phyloP scores from a whole-genome alignment of 2,329 filamentous ascomycete species.

The Alternaria sp. region DNA sequence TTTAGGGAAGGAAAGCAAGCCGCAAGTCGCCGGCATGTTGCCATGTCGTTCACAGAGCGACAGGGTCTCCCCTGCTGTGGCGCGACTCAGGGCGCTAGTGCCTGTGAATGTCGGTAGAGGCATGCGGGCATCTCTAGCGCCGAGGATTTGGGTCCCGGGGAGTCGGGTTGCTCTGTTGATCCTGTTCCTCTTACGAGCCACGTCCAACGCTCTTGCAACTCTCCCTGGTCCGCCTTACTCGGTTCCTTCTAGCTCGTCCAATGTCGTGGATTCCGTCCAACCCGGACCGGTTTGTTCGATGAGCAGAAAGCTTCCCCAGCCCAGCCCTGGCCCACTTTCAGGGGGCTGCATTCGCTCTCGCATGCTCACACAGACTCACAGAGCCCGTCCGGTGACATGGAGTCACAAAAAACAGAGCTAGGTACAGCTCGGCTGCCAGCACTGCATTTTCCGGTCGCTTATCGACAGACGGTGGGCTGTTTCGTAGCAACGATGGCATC shows the following conservation, averaged over 20 bases:
- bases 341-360: slow-evolving; percentile 30
- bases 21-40: slow-evolving; percentile 35
- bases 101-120: slow-evolving; percentile 6
- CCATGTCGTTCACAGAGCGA: slow-evolving; percentile 36
- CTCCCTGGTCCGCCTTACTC: slow-evolving; percentile 43
- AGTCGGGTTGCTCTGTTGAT: slow-evolving; percentile 42
- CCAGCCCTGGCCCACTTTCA: slow-evolving; percentile 45
- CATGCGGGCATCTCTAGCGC: slow-evolving; percentile 13
- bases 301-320: slow-evolving; percentile 36
- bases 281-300: slow-evolving; percentile 36
- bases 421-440: slow-evolving; percentile 35
- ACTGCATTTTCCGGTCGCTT: slow-evolving; percentile 36
- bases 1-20: slow-evolving; percentile 33
- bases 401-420: slow-evolving; percentile 35
- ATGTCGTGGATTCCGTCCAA: slow-evolving; percentile 45
- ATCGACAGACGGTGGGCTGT: slow-evolving; percentile 32
- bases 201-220: slow-evolving; percentile 45
- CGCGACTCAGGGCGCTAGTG: slow-evolving; percentile 9
- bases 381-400: slow-evolving; percentile 34
- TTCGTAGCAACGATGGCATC: slow-evolving; percentile 34
- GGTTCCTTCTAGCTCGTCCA: slow-evolving; percentile 39
- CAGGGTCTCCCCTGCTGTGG: slow-evolving; percentile 21
- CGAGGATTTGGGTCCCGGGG: slow-evolving; percentile 14
- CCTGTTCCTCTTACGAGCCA: slow-evolving; percentile 38
- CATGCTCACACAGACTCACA: slow-evolving; percentile 23